Evolutionary conservation across 2,329 filamentous ascomycete species (phyloP).

Genomic region (Trichoderma endophyticum): DNA sequence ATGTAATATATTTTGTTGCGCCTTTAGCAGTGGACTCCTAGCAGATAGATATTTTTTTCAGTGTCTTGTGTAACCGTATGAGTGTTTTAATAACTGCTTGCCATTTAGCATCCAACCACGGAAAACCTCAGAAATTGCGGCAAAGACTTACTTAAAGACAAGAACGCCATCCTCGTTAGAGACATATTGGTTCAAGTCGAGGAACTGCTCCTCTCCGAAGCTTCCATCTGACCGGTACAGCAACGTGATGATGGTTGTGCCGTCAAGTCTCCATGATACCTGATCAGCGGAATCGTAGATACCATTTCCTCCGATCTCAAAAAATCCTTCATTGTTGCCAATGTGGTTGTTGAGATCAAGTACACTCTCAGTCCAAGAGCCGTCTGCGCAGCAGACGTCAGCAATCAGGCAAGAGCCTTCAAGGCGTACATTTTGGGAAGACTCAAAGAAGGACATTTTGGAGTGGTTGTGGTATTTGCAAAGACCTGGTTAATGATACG

Average conservation of each 20-base stretch:
- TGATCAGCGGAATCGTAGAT: background rate
- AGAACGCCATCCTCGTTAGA: background rate
- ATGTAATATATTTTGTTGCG: background rate
- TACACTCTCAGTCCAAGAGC: background rate
- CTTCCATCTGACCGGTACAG: background rate
- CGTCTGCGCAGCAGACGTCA: background rate
- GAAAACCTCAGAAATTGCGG: background rate
- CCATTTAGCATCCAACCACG: background rate
- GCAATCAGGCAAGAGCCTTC: conserved; percentile 9
- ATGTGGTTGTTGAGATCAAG: conserved; percentile 8
- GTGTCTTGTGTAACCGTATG: background rate
- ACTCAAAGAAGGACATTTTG: conserved; percentile 1
- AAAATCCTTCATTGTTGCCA: background rate
- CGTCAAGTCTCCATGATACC: conserved; percentile 6
- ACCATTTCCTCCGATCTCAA: background rate
- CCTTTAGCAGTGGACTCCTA: background rate
- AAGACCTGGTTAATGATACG: background rate
- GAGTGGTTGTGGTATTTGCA: background rate
- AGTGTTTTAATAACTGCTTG: background rate
- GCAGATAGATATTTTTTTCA: too few relatives aligned
- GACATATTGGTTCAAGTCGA: background rate
- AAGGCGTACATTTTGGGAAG: conserved; percentile 11
- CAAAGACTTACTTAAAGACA: background rate
- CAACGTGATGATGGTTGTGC: background rate
- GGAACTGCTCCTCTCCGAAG: conserved; percentile 5